A percentile compares a stretch with the other conserved stretches of the same genome.
Conservation (phyloP, 1,284 basidiomycete genomes). For the Ustilago bromivora region DNA sequence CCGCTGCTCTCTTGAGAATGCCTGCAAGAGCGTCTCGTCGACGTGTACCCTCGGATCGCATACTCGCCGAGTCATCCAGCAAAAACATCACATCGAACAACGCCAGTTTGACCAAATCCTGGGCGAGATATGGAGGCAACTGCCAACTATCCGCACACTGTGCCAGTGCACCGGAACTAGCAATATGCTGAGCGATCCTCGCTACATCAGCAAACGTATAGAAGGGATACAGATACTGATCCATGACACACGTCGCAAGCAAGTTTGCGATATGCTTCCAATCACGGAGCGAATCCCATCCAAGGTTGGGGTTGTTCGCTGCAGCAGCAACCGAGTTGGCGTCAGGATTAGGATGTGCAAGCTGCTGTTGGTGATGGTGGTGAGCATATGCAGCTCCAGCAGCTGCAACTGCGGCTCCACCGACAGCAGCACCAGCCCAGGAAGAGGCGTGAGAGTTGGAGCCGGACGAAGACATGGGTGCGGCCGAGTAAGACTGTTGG, state of each 20-base stretch:
- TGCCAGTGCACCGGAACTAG: slow-evolving; percentile 44
- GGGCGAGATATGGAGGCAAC: slow-evolving; percentile 58
- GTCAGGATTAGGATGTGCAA: slow-evolving; percentile 10
- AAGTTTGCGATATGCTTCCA: slow-evolving; percentile 56
- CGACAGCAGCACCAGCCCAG: slow-evolving; percentile 36
- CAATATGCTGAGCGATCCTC: slow-evolving; percentile 56
- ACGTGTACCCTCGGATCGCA: slow-evolving; percentile 42
- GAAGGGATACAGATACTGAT: slow-evolving; percentile 63
- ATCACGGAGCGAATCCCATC: slow-evolving; percentile 50
- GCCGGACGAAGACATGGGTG: slow-evolving; percentile 15
- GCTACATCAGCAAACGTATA: slow-evolving; percentile 50
- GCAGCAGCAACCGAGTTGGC: slow-evolving; percentile 5
- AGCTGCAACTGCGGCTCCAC: slow-evolving; percentile 44
- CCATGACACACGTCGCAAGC: slow-evolving; percentile 57
- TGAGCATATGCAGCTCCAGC: slow-evolving; percentile 44
- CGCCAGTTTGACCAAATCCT: slow-evolving; percentile 62
- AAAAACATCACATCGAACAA: slow-evolving; percentile 63
- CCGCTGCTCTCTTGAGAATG: slow-evolving; percentile 55
- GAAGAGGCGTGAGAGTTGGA: slow-evolving; percentile 27
- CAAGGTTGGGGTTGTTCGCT: slow-evolving; percentile 36
- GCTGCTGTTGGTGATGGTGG: slow-evolving; percentile 39
- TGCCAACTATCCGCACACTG: slow-evolving; percentile 59
- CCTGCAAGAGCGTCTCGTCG: slow-evolving; percentile 45
- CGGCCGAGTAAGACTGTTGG: neutral
- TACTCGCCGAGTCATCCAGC: slow-evolving; percentile 59